These are phyloP conservation scores for Exidia glandulosa DNA, from an alignment of 768 basidiomycete species.

Conservation along the genomic window DNA sequence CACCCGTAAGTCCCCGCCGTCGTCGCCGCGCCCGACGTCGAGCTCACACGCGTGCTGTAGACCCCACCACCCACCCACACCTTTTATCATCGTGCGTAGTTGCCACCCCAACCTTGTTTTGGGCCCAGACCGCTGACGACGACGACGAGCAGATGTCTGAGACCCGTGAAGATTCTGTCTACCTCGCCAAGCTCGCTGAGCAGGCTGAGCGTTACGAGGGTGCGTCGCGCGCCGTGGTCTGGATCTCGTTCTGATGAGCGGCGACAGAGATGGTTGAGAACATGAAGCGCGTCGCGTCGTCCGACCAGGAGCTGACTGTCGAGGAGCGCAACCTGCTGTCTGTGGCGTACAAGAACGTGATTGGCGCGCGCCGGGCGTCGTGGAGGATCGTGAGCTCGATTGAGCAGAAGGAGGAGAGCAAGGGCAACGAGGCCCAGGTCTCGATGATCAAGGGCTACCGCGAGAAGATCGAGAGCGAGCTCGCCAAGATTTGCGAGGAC, in stretches of 20 bases:
- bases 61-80: not conserved
- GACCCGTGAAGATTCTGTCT: constrained; percentile 33
- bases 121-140: not conserved
- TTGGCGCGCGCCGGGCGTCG: constrained; percentile 69
- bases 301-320: constrained; percentile 57
- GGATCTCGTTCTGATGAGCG: constrained; percentile 22
- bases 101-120: not conserved
- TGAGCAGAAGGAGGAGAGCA: constrained; percentile 53
- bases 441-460: constrained; percentile 62
- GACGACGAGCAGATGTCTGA: constrained; percentile 7
- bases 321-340: constrained; percentile 86
- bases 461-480: constrained; percentile 64
- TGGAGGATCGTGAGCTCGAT: constrained; percentile 75
- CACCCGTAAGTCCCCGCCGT: not conserved
- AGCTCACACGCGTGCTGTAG: not conserved
- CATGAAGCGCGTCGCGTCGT: constrained; percentile 61
- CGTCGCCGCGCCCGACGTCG: not conserved
- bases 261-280: constrained; percentile 63
- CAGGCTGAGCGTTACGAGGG: constrained; percentile 87
- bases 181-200: constrained; percentile 73
- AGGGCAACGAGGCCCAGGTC: constrained; percentile 42
- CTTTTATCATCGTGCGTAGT: not conserved
- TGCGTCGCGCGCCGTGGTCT: constrained; percentile 19
- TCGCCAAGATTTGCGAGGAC: constrained; percentile 69
- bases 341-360: constrained; percentile 85